Percentiles rank a stretch among this genome's conserved stretches.
These are phyloP conservation scores for Podila verticillata DNA, from an alignment of 192 early-diverging fungal genomes.

Conservation along the genomic window DNA sequence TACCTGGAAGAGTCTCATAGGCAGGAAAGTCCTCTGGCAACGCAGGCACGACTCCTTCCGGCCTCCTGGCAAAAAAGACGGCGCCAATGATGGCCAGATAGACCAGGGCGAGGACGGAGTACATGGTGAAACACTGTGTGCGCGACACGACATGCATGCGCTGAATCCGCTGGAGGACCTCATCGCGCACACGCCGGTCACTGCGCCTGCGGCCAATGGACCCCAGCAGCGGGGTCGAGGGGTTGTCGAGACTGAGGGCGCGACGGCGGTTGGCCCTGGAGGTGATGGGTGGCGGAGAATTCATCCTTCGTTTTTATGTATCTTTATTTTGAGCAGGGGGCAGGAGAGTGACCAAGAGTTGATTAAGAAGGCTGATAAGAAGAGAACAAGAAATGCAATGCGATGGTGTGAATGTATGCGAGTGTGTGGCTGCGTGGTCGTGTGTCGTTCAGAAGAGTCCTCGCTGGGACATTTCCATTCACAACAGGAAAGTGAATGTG, in stretches of 20 bases:
- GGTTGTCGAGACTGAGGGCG: constrained; percentile 36
- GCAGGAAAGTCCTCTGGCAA: constrained; percentile 20
- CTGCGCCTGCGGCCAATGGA: constrained; percentile 28
- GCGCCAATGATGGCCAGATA: constrained; percentile 11
- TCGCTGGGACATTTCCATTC: not conserved
- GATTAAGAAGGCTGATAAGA: not conserved
- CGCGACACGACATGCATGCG: constrained; percentile 20
- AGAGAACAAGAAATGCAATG: not conserved
- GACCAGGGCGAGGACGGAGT: constrained; percentile 14
- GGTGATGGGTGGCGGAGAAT: constrained; percentile 27
- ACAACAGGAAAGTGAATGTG: not conserved
- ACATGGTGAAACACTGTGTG: constrained; percentile 32
- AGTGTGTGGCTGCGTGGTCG: too few species aligned
- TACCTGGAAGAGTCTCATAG: constrained; percentile 26
- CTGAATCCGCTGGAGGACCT: constrained; percentile 17
- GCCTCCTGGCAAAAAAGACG: constrained; percentile 18
- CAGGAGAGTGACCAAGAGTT: not conserved
- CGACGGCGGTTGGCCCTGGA: constrained; percentile 46
- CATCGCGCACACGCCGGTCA: constrained; percentile 27
- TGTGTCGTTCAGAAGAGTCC: not conserved
- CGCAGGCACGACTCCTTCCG: constrained; percentile 13
- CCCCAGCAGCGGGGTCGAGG: constrained; percentile 23
- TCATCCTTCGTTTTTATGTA: constrained; percentile 9
- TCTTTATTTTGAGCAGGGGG: not conserved
- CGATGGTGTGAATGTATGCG: too few species aligned